Evolutionary conservation across 2,329 filamentous ascomycete genomes (phyloP), one percentile per base, ranked within the genome.

Genomic region (Ascosphaera pollenicola): DNA sequence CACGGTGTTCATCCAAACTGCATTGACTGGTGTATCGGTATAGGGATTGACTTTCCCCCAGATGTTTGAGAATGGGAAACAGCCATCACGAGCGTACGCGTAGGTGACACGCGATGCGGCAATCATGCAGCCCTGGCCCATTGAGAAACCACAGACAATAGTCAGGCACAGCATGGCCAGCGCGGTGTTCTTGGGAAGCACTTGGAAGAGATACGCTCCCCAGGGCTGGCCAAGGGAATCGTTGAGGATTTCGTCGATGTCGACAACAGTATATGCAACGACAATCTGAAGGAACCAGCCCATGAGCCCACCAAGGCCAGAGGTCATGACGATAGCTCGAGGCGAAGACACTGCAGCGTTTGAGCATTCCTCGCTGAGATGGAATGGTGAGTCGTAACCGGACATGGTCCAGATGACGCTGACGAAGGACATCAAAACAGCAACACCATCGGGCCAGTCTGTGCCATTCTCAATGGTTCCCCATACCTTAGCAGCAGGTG

Each of bases 261-360:
- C 69, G 36, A 71, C 62, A 21, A 80, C 72, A 0, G 76, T 81
- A 53, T 81, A 81, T 10, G 75, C 75, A 37, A 79, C 73, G 1
- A 80, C 72, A 8, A 80, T 61, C 51, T 81, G 77, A n/a, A 83
- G 56, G 46, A 78, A 71, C 71, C 76, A 83, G 36, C 78, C 78
- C 44, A 78, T 64, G 2, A 75, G 44, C 1, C 76, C 76, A 4
- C 78, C 78, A 2, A 75, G 61, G 2, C 60, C 68, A 1, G 73
- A 73, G 0, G 78, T 82, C 50, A 81, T 60, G 30, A 80, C 69
- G 39, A 82, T 83, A 6, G 77, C 77, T 10, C 77, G 69, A 0
- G 77, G 77, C 8, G 74, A 69, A 21, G 78, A 76, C 36, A 81
- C 57, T 46, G 69, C 73, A 19, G 78, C 77, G 47, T 82, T 82